These are phyloP conservation scores for Fennellomyces sp. DNA, from an alignment of 371 early-diverging fungal species.

Conservation along the genomic window DNA sequence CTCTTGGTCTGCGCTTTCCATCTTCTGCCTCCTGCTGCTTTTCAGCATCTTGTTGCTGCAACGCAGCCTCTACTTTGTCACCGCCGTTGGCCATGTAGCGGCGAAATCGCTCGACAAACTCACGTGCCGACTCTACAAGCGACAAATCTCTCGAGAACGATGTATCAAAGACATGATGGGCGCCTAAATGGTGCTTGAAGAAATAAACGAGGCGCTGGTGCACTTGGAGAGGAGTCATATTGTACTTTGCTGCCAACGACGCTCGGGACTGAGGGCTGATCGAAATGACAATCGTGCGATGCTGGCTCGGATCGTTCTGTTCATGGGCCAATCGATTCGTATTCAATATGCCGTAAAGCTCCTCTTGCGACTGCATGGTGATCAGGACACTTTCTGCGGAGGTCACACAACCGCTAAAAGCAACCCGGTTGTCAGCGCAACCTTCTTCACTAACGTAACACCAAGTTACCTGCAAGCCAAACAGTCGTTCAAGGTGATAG, in stretches of 20 bases:
- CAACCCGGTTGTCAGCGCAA: neutral
- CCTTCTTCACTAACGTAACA: neutral
- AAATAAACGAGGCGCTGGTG: constrained; percentile 63
- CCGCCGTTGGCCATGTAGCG: constrained; percentile 48
- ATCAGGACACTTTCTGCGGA: constrained; percentile 95
- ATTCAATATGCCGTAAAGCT: constrained; percentile 76
- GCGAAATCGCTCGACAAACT: constrained; percentile 81
- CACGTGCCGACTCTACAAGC: constrained; percentile 82
- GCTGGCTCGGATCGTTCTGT: constrained; percentile 42
- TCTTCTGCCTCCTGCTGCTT: constrained; percentile 13
- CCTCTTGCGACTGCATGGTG: constrained; percentile 88
- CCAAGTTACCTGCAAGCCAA: constrained; percentile 88
- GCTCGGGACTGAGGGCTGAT: constrained; percentile 93
- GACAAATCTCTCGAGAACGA: constrained; percentile 87
- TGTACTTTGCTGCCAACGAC: constrained; percentile 87
- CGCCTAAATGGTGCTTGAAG: constrained; percentile 75
- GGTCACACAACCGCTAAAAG: constrained; percentile 91
- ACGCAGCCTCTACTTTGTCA: constrained; percentile 33
- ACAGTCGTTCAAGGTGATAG: constrained; percentile 93
- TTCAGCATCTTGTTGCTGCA: constrained; percentile 30
- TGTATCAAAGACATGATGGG: constrained; percentile 85
- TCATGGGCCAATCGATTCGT: constrained; percentile 59
- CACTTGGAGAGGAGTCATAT: constrained; percentile 63
- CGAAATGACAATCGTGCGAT: constrained; percentile 74
- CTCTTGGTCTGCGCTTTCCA: constrained; percentile 16